Evolutionary conservation across 176 grass and related monocot species (phyloP), one percentile per base, ranked within the genome.

Genomic region (Phragmites australis): DNA sequence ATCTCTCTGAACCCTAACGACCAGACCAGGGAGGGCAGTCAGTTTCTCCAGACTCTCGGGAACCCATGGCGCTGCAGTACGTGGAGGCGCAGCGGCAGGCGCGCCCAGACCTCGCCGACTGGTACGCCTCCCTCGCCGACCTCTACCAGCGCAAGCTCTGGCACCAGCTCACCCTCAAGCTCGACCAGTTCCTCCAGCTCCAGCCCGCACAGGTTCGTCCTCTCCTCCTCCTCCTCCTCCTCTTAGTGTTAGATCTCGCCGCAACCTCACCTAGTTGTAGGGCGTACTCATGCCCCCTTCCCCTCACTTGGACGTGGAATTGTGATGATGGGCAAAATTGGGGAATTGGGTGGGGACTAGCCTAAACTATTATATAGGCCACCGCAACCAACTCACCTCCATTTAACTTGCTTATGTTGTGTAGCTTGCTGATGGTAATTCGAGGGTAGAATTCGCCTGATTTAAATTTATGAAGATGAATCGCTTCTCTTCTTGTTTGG

Each of bases 151-250:
- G 78, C 64, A 97, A 91, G 75, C 86, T 97, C 6, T 97, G 89
- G 89, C 91, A 93, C 84, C 94, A 97, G 87, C 94, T 97, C 74
- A 97, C 94, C 77, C 87, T 97, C 78, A 93, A 97, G 87, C 89
- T 97, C 43, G 94, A 97, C 57, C 84, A 97, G 27, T 97, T 97
- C 89, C 86, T 97, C 23, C 88, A 88, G 77, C 87, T 97, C 56
- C 86, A 92, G 69, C 66, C 84, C 63, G 81, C 86, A 0, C 94
- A 93, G 94, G 94, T 97, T 78, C 43, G 66, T 8, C n/a, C 7
- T 44, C 49, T 6, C 55, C 21, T 48, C 71, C 46, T 34, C 34
- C 31, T 7, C 54, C 6, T 43, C 63, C 27, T 50, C 56, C 25
- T 70, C 14, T 4, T 75, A 87, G 87, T 72, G 72, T 78, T 69